phyloP scores from a whole-genome alignment of 2,329 filamentous ascomycete species.

The Trichophyton mentagrophytes region DNA sequence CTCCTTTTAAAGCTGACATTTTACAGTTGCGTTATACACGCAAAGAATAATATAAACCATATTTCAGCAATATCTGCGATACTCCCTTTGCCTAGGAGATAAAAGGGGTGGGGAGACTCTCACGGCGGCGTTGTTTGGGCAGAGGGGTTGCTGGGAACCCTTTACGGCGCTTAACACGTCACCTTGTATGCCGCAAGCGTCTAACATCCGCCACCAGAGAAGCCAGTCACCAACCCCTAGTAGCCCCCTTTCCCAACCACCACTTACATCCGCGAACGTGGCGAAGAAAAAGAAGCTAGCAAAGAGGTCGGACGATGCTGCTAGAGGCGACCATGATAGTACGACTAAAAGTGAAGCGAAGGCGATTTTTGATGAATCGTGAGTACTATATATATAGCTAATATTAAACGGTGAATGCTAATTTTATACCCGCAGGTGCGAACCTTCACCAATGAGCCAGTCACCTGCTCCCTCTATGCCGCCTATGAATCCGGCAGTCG shows the following conservation, averaged over 20 bases:
- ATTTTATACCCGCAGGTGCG: not conserved
- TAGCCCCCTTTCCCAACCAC: constrained; percentile 16
- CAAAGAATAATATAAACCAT: not conserved
- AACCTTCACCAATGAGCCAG: not conserved
- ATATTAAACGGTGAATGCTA: not conserved
- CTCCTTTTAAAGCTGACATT: not conserved
- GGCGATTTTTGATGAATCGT: constrained; percentile 26
- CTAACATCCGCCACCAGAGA: constrained; percentile 28
- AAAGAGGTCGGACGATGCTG: constrained; percentile 30
- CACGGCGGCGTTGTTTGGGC: not conserved
- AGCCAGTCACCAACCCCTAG: constrained; percentile 26
- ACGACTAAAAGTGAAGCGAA: constrained; percentile 20
- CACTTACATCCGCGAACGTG: constrained; percentile 10
- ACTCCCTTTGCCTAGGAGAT: not conserved
- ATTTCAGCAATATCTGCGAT: too few species aligned
- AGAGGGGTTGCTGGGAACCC: not conserved
- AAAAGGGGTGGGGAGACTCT: not conserved
- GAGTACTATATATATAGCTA: constrained; percentile 13
- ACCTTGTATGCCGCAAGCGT: constrained; percentile 33
- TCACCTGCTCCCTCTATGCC: not conserved
- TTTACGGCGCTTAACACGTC: not conserved
- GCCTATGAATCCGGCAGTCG: constrained; percentile 3
- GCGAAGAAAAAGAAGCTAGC: constrained; percentile 17
- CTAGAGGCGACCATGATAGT: constrained; percentile 25
- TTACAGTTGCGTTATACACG: not conserved